Evolutionary conservation across 768 basidiomycete species (phyloP), one percentile per base, ranked within the genome.

Genomic region (Neoboletus magnificus): DNA sequence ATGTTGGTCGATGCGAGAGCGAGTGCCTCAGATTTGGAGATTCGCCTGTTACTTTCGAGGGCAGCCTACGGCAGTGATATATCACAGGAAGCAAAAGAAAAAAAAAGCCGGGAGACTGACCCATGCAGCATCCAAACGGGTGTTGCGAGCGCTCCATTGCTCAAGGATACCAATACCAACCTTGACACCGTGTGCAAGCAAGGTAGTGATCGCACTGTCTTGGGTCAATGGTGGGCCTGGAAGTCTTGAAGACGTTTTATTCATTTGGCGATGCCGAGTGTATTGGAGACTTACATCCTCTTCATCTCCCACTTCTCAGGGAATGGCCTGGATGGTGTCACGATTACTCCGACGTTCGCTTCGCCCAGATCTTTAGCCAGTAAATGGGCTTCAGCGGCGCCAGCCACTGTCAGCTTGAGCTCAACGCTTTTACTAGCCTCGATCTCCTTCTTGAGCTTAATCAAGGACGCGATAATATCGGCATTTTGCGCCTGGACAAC

Each of bases 91-190:
- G 71, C 7, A 12, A 22, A 18, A 45, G 27, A 27, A 75, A 65
- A 59, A 54, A 61, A 16, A 53, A n/a, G 30, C 8, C 7, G 1
- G 39, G 52, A 37, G 48, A 74, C 83, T 62, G 58, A 87, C 89
- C 93, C 93, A 95, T 41, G 82, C 89, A 30, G 84, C 72, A 59
- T 96, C 92, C 60, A 93, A 89, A 16, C 87, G 82, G 11, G 87
- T 78, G 65, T 87, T 91, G 25, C 89, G 82, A 8, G 88, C 86
- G 27, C 79, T 77, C 87, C 86, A 92, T 39, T 80, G 80, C 57
- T 84, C 82, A 43, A 78, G 71, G 44, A 85, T 76, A 18, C 87
- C 88, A 45, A 92, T 65, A 9, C 83, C 89, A 32, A 91, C 84
- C 6, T 82, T 83, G 16, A 97, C 89, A 27, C 84, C 85, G 42